Conservation (phyloP, 805 yeast species). For the Kazachstania taianensis region DNA sequence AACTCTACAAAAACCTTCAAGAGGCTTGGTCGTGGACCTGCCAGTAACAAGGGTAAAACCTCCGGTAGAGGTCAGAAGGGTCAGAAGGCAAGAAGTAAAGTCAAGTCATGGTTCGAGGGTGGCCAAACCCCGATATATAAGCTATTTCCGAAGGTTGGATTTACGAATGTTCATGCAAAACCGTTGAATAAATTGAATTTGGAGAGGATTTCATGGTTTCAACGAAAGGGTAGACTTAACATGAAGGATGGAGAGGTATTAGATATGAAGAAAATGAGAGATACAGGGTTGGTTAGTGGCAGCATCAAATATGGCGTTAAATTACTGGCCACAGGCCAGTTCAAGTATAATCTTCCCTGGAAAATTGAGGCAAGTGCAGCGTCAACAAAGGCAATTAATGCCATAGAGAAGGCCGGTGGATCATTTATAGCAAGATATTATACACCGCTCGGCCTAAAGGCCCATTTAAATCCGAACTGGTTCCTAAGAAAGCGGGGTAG, state of each 20-base stretch:
- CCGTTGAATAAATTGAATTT: slow-evolving; percentile 53
- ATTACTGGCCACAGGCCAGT: slow-evolving; percentile 58
- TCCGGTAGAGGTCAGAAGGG: slow-evolving; percentile 98
- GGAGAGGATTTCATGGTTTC: slow-evolving; percentile 58
- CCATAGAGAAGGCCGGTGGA: slow-evolving; percentile 67
- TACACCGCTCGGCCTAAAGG: slow-evolving; percentile 55
- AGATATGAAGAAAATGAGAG: slow-evolving; percentile 67
- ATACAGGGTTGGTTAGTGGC: slow-evolving; percentile 64
- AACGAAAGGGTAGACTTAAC: slow-evolving; percentile 54
- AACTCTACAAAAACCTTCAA: slow-evolving; percentile 53
- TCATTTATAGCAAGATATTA: slow-evolving; percentile 64
- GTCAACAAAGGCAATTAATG: slow-evolving; percentile 57
- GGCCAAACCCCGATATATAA: slow-evolving; percentile 92
- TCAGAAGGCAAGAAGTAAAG: slow-evolving; percentile 90
- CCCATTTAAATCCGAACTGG: slow-evolving; percentile 66
- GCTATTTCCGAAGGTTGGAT: slow-evolving; percentile 82
- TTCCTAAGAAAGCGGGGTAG: slow-evolving; percentile 63
- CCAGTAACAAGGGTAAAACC: slow-evolving; percentile 86
- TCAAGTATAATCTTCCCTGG: slow-evolving; percentile 45
- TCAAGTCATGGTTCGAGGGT: slow-evolving; percentile 94
- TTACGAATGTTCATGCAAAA: slow-evolving; percentile 52
- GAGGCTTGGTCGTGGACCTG: slow-evolving; percentile 93
- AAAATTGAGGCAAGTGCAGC: slow-evolving; percentile 79
- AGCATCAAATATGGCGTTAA: slow-evolving; percentile 71
- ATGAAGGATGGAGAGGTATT: slow-evolving; percentile 51